Evolutionary conservation across 1,139 yeast genomes (phyloP).

Genomic region (Taiozyma sp.): DNA sequence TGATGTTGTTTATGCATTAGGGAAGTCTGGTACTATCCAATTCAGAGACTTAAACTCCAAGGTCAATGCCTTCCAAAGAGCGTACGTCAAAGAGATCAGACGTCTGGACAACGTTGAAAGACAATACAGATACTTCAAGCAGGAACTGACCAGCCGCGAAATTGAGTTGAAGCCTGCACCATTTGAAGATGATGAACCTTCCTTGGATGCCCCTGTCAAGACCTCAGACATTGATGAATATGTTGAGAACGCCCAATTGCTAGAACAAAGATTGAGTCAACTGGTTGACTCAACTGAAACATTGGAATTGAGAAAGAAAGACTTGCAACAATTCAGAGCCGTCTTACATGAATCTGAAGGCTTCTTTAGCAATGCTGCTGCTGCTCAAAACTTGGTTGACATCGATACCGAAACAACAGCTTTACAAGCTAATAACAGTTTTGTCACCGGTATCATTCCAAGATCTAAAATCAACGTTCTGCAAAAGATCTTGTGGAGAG

Average conservation of each 20-base stretch:
- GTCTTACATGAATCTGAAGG: slow-evolving; percentile 53
- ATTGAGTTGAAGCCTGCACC: slow-evolving; percentile 43
- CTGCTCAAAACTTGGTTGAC: slow-evolving; percentile 63
- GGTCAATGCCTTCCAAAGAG: slow-evolving; percentile 79
- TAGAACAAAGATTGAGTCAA: slow-evolving; percentile 56
- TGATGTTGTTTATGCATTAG: slow-evolving; percentile 78
- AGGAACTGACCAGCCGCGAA: slow-evolving; percentile 43
- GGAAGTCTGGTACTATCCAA: slow-evolving; percentile 79
- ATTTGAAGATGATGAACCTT: slow-evolving; percentile 24
- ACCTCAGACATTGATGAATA: slow-evolving; percentile 72
- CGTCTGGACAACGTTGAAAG: slow-evolving; percentile 60
- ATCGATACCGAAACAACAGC: slow-evolving; percentile 22
- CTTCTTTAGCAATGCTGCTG: slow-evolving; percentile 27
- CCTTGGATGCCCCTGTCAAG: slow-evolving; percentile 26
- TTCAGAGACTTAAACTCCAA: slow-evolving; percentile 84
- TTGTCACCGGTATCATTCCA: slow-evolving; percentile 80
- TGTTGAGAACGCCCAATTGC: slow-evolving; percentile 56
- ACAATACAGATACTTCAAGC: slow-evolving; percentile 40
- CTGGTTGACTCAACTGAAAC: slow-evolving; percentile 53
- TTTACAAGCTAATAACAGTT: slow-evolving; percentile 38
- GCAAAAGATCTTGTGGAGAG: slow-evolving; percentile 91
- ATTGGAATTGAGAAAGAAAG: slow-evolving; percentile 49
- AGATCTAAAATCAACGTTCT: slow-evolving; percentile 65
- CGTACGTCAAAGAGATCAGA: slow-evolving; percentile 80
- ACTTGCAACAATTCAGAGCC: slow-evolving; percentile 58